These are phyloP conservation scores for Exophiala viscosa DNA, from an alignment of 2,329 filamentous ascomycete genomes.

Conservation along the genomic window DNA sequence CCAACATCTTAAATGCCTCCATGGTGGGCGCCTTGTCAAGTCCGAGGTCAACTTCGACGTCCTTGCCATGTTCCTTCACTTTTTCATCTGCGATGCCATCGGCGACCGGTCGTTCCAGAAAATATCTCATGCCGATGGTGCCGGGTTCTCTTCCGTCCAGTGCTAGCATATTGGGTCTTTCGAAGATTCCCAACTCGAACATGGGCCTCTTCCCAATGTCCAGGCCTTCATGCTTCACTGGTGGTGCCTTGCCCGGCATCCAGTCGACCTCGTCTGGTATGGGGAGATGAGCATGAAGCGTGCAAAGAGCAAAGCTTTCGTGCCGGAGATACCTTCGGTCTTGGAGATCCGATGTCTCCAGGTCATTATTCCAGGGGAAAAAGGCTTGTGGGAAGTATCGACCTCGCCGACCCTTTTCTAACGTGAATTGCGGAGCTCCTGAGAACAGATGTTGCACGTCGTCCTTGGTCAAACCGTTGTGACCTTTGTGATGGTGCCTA, in stretches of 20 bases:
- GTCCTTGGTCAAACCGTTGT: conserved; percentile 31
- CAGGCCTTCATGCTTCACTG: conserved; percentile 12
- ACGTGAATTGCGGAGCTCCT: conserved; percentile 43
- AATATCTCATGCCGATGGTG: conserved; percentile 46
- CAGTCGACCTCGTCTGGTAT: conserved; percentile 38
- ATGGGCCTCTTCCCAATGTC: conserved; percentile 35
- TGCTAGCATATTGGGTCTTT: conserved; percentile 49
- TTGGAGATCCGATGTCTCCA: conserved; percentile 38
- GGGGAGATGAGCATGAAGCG: conserved; percentile 44
- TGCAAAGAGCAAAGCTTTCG: conserved; percentile 40
- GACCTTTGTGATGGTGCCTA: background rate
- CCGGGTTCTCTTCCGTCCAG: conserved; percentile 45
- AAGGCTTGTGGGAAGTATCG: conserved; percentile 43
- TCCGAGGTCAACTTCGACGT: conserved; percentile 19
- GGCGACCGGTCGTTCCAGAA: conserved; percentile 44
- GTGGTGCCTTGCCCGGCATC: conserved; percentile 19
- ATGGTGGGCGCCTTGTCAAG: conserved; percentile 30
- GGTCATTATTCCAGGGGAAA: conserved; percentile 43
- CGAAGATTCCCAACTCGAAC: conserved; percentile 44
- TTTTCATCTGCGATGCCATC: conserved; percentile 31
- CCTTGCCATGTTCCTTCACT: conserved; percentile 26
- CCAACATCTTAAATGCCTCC: conserved; percentile 36
- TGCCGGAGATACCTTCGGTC: conserved; percentile 41
- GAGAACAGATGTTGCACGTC: conserved; percentile 42
- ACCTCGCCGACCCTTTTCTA: conserved; percentile 40